These are phyloP conservation scores for Xylariaceae sp. DNA, from an alignment of 2,329 filamentous ascomycete genomes.

Conservation along the genomic window DNA sequence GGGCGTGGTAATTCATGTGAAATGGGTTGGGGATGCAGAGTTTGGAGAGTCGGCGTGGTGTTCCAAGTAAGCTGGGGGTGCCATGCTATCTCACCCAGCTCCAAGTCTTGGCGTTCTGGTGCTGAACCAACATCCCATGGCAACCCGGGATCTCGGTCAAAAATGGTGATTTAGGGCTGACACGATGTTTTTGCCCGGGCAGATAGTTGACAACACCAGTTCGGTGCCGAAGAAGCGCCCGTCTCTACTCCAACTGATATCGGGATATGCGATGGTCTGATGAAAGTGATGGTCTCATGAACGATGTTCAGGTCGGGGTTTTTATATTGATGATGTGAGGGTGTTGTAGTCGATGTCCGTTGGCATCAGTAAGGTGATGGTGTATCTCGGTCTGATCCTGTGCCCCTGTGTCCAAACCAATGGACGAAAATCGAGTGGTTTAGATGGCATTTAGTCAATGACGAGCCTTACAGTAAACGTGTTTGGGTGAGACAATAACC, in stretches of 20 bases:
- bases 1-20: background rate
- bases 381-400: no score
- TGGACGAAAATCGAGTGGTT: no score
- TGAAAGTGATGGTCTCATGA: background rate
- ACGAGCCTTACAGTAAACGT: no score
- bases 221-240: background rate
- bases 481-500: no score
- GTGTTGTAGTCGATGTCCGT: no score
- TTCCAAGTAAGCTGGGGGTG: background rate
- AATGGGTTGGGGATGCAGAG: background rate
- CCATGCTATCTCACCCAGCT: background rate
- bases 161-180: constrained; percentile 11
- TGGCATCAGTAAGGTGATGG: no score
- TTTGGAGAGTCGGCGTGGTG: background rate
- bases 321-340: no score
- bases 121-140: constrained; percentile 1
- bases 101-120: background rate
- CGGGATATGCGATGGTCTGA: background rate
- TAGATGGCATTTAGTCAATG: no score
- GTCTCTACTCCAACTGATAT: background rate
- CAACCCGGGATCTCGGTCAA: background rate
- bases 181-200: constrained; percentile 1
- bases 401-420: no score
- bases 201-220: background rate
- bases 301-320: background rate